phyloP scores from a whole-genome alignment of 257 asterid species.

The Rehmannia glutinosa region DNA sequence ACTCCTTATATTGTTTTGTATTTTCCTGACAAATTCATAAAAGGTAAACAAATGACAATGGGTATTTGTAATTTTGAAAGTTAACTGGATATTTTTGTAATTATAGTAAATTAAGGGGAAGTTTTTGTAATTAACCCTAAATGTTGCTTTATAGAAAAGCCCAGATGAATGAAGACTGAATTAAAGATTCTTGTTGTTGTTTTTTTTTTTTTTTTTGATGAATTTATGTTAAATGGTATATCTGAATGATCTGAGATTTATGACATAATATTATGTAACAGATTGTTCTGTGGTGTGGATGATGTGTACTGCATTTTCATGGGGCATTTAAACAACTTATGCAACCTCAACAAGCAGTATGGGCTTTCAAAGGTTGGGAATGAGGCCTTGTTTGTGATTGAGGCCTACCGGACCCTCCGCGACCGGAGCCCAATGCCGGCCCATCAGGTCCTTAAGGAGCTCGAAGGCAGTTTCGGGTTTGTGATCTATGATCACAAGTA shows the following conservation, averaged over 20 bases:
- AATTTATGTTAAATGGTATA: too few species aligned
- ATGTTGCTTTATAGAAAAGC: too few species aligned
- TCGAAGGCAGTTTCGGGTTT: slow-evolving; percentile 85
- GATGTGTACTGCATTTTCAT: slow-evolving; percentile 77
- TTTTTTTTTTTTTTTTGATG: too few species aligned
- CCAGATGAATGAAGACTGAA: too few species aligned
- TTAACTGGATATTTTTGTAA: too few species aligned
- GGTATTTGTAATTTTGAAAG: too few species aligned
- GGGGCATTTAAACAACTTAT: slow-evolving; percentile 66
- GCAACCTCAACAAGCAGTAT: slow-evolving; percentile 73
- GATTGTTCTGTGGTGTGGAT: slow-evolving; percentile 75
- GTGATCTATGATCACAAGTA: slow-evolving; percentile 82
- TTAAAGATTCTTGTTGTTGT: too few species aligned
- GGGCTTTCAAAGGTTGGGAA: slow-evolving; percentile 68
- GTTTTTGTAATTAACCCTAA: too few species aligned
- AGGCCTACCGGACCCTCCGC: slow-evolving; percentile 87
- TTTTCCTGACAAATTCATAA: too few species aligned
- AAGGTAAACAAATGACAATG: too few species aligned
- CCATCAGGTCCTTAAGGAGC: slow-evolving; percentile 82
- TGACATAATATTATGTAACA: slow-evolving; percentile 17
- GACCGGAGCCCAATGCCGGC: slow-evolving; percentile 95
- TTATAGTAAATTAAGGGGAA: too few species aligned
- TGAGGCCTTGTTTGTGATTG: slow-evolving; percentile 73
- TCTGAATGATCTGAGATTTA: slow-evolving; percentile 9
- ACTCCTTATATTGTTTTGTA: too few species aligned